phyloP scores from a whole-genome alignment of 108 stramenopile genomes.

The Phaeodactylum tricornutum region DNA sequence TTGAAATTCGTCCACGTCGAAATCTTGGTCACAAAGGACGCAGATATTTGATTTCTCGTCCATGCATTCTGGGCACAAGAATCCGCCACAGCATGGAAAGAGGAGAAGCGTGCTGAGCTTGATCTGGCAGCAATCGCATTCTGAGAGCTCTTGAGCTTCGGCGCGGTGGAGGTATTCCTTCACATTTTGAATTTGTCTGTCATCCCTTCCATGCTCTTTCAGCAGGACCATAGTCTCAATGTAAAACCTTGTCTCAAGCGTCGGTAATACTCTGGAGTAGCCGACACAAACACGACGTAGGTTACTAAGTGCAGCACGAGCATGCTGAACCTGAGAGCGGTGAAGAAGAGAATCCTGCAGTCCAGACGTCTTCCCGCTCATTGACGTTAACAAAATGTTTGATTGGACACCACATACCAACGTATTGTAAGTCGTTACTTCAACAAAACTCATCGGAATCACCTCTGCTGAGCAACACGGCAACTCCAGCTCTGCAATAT shows the following conservation, averaged over 20 bases:
- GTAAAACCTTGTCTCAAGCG: slow-evolving; percentile 31
- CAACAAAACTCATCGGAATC: slow-evolving; percentile 43
- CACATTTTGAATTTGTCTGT: slow-evolving; percentile 26
- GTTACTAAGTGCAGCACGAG: slow-evolving; percentile 50
- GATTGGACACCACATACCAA: slow-evolving; percentile 52
- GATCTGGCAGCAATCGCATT: slow-evolving; percentile 52
- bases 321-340: slow-evolving; percentile 45
- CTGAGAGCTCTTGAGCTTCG: slow-evolving; percentile 33
- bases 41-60: slow-evolving; percentile 18
- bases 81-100: slow-evolving; percentile 57
- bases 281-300: slow-evolving; percentile 72
- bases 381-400: slow-evolving; percentile 55
- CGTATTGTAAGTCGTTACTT: slow-evolving; percentile 67
- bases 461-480: slow-evolving; percentile 26
- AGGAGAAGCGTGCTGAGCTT: slow-evolving; percentile 55
- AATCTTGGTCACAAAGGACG: slow-evolving; percentile 32
- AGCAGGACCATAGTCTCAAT: slow-evolving; percentile 49
- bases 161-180: slow-evolving; percentile 48
- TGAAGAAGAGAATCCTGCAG: slow-evolving; percentile 76
- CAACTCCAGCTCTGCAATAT: slow-evolving; percentile 41
- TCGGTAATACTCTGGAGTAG: slow-evolving; percentile 38
- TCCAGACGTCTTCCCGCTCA: slow-evolving; percentile 72
- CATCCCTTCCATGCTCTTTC: slow-evolving; percentile 22
- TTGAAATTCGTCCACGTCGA: slow-evolving; percentile 79
- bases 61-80: slow-evolving; percentile 82